Evolutionary conservation across 2,329 filamentous ascomycete species (phyloP), one percentile per base, ranked within the genome.

Genomic region (Ophiocordyceps camponoti-rufipedis): DNA sequence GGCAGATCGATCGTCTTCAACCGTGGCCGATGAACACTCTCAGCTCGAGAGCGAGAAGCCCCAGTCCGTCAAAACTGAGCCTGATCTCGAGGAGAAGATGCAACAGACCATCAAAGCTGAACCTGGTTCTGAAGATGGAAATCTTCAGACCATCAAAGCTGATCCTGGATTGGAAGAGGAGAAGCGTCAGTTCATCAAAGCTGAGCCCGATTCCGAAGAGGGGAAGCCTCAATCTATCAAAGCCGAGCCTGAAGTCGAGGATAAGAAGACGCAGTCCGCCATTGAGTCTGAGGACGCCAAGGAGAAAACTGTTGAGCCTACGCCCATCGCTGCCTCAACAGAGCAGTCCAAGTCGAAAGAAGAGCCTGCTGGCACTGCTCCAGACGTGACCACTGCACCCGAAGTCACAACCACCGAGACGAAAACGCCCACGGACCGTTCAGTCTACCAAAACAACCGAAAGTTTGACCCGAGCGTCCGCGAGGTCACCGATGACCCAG

Each of bases 401-500:
- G 9, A 39, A 3, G 35, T 16, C 35, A 39, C 6, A 39, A 39
- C 18, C n/a, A 8, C 18, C 47, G 69, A 66, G 65, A 72, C 61
- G 46, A 67, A 60, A 32, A 64, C 61, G 50, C 56, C 58, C 51
- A 58, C 60, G 47, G 58, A 68, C 48, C 51, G 55, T 44, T 57
- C 64, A 32, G 59, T 67, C 52, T 57, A 56, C 48, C 55, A 60
- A 52, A 75, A 76, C 53, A 81, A 82, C 53, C 70, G 71, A 62
- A 85, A 84, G 62, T 85, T 80, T 47, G 80, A 87, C 55, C 72
- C 84, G 44, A 78, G 77, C 43, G 62, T 69, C 33, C 74, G 77
- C 51, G 67, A 78, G 45, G 80, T 85, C 58, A 82, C 80, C 23
- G 78, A 82, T 54, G 85, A 95, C 61, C 83, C 83, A 1, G 71